Conservation (phyloP, 768 basidiomycete species). For the Sarcodon aspratus region DNA sequence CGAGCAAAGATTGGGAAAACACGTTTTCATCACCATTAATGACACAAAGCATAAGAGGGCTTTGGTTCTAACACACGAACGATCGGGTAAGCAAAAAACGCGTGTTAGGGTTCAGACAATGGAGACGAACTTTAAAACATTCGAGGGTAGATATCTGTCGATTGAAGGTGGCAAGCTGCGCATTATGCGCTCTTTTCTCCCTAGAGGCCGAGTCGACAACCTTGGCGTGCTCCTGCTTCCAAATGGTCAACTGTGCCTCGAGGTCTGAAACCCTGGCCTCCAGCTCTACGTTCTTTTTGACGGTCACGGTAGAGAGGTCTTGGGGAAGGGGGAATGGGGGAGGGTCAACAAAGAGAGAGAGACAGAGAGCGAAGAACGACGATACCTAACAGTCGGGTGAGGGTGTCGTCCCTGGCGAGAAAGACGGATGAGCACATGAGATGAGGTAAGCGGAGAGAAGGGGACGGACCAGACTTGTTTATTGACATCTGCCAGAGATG, state of each 20-base stretch:
- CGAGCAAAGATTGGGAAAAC: conserved; percentile 47
- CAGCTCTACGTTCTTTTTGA: conserved; percentile 52
- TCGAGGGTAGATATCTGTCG: conserved; percentile 51
- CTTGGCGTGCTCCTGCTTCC: conserved; percentile 60
- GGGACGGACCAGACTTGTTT: background rate
- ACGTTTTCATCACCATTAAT: conserved; percentile 65
- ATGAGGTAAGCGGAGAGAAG: background rate
- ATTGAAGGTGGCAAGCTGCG: conserved; percentile 53
- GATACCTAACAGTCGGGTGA: background rate
- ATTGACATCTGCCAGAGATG: background rate
- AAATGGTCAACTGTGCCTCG: conserved; percentile 55
- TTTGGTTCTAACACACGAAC: conserved; percentile 34
- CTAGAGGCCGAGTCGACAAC: conserved; percentile 52
- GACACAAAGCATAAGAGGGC: conserved; percentile 61
- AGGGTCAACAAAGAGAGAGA: conserved; percentile 8
- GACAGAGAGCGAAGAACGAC: conserved; percentile 6
- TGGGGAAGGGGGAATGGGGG: conserved; percentile 6
- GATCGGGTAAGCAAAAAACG: background rate
- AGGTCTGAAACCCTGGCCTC: conserved; percentile 56
- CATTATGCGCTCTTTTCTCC: conserved; percentile 55
- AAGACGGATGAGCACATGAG: background rate
- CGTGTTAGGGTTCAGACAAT: too few relatives aligned
- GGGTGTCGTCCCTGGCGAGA: conserved; percentile 2
- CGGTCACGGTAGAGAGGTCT: conserved; percentile 56
- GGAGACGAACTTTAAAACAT: conserved; percentile 29